Base-by-base conservation (phyloP, 2,329 filamentous ascomycete species). In the Lecanicillium sp. region DNA sequence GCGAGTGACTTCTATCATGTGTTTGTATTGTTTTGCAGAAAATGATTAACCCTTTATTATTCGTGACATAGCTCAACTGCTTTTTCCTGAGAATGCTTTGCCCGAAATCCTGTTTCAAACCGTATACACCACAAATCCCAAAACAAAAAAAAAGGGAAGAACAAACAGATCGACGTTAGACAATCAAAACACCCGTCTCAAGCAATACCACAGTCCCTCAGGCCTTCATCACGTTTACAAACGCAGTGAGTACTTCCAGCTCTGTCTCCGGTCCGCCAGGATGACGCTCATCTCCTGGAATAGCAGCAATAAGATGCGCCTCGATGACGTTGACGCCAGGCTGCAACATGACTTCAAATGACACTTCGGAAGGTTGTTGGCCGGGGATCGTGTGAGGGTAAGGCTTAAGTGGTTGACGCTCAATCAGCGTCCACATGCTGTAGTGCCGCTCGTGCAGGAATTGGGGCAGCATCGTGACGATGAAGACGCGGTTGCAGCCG, bases 311-410 rank as follows among this genome's bases (percentile, higher is more conserved):
- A 42, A 90, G 69, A 51, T 90, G 84, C 7, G 94, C 71, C 50
- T 88, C 83, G 36, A 95, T 74, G 33, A 81, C 74, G 49, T 92
- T 94, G 36, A 87, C 72, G 6, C 87, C 87, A 2, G 75, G 72
- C 18, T 76, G 71, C 19, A 95, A 65, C 37, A 75, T 75, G 7
- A 80, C 73, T 49, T 95, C 88, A 50, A 87, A 95, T 1, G 84
- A 65, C n/a, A 81, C 79, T 45, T 77, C 77, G 43, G 70, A 68
- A 33, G 61, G 69, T 49, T 72, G 67, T 37, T 78, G 77, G 17
- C 76, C 71, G 3, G 74, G 69, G 17, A 72, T 67, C 44, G 74
- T 72, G 27, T 61, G 59, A 28, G 45, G 56, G 33, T 54, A 49
- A 31, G 60, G 68, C 31, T 65, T 67, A n/a, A 83, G 68, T 7